Conservation (phyloP, 306 rosid genomes). For the Purshia tridentata region DNA sequence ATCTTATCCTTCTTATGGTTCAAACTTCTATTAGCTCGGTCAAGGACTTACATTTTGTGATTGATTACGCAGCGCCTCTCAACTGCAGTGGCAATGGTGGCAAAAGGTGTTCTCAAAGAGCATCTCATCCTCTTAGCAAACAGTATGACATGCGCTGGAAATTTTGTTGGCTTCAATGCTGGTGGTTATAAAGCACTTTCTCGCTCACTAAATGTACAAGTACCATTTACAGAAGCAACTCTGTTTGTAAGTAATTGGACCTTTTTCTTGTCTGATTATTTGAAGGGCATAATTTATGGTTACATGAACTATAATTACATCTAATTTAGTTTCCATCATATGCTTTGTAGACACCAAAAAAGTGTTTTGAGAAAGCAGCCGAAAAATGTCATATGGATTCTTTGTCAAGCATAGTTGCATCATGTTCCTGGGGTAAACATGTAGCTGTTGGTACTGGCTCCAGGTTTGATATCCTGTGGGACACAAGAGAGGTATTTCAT, state of each 20-base stretch:
- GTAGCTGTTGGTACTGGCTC: slow-evolving; percentile 97
- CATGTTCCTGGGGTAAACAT: slow-evolving; percentile 95
- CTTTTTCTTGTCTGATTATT: slow-evolving; percentile 11
- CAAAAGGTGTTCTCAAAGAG: slow-evolving; percentile 93
- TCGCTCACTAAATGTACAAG: slow-evolving; percentile 68
- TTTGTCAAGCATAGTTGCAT: slow-evolving; percentile 78
- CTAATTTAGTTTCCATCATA: slow-evolving; percentile 6
- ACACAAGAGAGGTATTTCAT: slow-evolving; percentile 58
- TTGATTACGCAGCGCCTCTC: slow-evolving; percentile 68
- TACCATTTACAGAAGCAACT: slow-evolving; percentile 94
- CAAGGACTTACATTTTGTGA: not conserved
- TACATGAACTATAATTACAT: slow-evolving; percentile 16
- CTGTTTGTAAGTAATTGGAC: slow-evolving; percentile 60
- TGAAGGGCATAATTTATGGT: slow-evolving; percentile 14
- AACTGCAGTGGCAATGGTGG: slow-evolving; percentile 76
- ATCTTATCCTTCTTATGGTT: not conserved
- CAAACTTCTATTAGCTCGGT: not conserved
- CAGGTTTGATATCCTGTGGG: slow-evolving; percentile 78
- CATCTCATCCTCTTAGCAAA: slow-evolving; percentile 86
- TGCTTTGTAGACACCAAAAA: slow-evolving; percentile 74
- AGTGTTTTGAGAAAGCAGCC: slow-evolving; percentile 90
- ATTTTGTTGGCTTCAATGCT: slow-evolving; percentile 78
- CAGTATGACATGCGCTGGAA: slow-evolving; percentile 92
- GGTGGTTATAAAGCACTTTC: slow-evolving; percentile 87
- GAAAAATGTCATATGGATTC: slow-evolving; percentile 81